Evolutionary conservation across 2,329 filamentous ascomycete genomes (phyloP).

Genomic region (Venturia pyrina): DNA sequence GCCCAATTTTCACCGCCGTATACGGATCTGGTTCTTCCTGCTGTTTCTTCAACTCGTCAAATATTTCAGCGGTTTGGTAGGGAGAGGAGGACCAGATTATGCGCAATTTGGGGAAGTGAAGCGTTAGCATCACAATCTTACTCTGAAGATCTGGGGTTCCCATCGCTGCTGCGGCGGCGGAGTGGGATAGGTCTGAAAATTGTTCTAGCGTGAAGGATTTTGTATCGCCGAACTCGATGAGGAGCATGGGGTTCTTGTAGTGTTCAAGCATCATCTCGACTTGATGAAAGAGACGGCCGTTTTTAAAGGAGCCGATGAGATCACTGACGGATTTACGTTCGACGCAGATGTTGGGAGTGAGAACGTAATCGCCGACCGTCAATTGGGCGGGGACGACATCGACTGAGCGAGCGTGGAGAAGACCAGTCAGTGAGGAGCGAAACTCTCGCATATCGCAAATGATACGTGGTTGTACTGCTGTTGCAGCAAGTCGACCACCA

Average conservation of each 20-base stretch:
- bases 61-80: conserved; percentile 95
- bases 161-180: conserved; percentile 43
- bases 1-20: conserved; percentile 70
- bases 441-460: conserved; percentile 97
- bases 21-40: conserved; percentile 86
- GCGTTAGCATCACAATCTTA: conserved; percentile 82
- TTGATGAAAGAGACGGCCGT: conserved; percentile 85
- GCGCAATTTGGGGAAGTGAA: conserved; percentile 80
- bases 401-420: conserved; percentile 82
- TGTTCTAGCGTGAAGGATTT: conserved; percentile 85
- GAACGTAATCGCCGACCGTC: conserved; percentile 91
- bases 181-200: conserved; percentile 34
- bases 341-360: conserved; percentile 83
- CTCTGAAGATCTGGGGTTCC: conserved; percentile 69
- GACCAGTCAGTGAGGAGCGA: conserved; percentile 78
- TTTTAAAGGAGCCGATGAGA: conserved; percentile 81
- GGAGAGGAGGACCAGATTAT: conserved; percentile 92
- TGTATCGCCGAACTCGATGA: conserved; percentile 97
- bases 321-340: conserved; percentile 92
- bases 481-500: conserved; percentile 72
- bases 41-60: conserved; percentile 82
- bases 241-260: conserved; percentile 79
- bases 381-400: conserved; percentile 88
- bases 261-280: conserved; percentile 89
- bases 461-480: conserved; percentile 76